Base-by-base conservation (phyloP, 176 grass and related monocot species). In the Aegilops tauschii region DNA sequence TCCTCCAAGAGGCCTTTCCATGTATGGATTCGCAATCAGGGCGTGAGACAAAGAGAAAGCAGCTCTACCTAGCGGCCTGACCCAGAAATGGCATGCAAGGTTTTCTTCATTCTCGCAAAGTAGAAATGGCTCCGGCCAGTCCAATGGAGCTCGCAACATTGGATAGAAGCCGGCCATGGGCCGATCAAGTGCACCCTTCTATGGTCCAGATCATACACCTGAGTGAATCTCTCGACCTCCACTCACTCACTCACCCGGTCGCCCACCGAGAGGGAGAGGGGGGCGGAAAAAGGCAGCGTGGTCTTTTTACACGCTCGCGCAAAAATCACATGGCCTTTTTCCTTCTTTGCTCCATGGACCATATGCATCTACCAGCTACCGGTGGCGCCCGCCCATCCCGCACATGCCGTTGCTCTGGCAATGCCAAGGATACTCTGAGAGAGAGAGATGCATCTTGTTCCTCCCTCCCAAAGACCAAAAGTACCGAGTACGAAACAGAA, bases 311-410 rank as follows among this genome's bases (percentile, higher is more conserved):
- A 61, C 25, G 64, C 88, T 64, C 2, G 79, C 8, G 73, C 54
- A 61, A 63, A 63, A 81, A 72, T 23, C 78, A 52, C 50, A 17
- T 81, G 54, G 83, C 71, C 70, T 69, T 86, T 86, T 75, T 6
- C 27, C 32, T 5, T 21, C 56, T 59, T 59, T 59, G 56, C 20
- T 59, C 56, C 56, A 9, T 59, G 17, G 54, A 58, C 63, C 37
- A 25, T 78, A 44, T 44, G 42, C 42, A 44, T 90, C 72, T 65
- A 32, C 18, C 35, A 9, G 68, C 72, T 73, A 32, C 18, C 68
- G 18, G 68, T 70, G 68, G 68, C 9, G 35, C 37, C 12, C 70
- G 70, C 12, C 70, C 39, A 45, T 73, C 11, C 21, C 11, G 50
- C 79, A 73, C 84, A 83, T 86, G 88, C 58, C 20, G 1, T 56